Percentiles rank a stretch among this genome's conserved stretches.
Evolutionary conservation across 202 grass and related monocot species (phyloP).

Genomic region (Elaeis oleifera): DNA sequence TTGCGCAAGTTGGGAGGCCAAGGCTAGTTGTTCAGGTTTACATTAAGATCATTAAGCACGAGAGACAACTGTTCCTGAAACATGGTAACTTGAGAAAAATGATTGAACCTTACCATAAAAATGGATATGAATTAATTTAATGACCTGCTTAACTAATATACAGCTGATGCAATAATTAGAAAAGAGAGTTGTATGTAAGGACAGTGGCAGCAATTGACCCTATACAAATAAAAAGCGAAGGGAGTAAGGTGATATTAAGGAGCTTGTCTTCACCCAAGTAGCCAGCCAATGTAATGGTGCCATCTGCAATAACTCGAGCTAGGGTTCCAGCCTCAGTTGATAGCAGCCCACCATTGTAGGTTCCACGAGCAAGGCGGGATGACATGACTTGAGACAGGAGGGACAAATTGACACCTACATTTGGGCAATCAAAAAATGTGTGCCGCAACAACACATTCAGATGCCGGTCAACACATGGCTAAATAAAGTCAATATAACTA

Average conservation of each 20-base stretch:
- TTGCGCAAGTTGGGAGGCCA: too few species aligned
- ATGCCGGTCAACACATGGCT: too few species aligned
- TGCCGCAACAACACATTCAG: too few species aligned
- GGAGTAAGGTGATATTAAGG: slow-evolving; percentile 78
- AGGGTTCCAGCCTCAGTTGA: slow-evolving; percentile 84
- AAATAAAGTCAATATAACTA: too few species aligned
- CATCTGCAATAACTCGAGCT: slow-evolving; percentile 73
- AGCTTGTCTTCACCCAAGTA: slow-evolving; percentile 66
- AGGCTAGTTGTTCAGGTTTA: too few species aligned
- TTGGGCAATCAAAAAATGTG: slow-evolving; percentile 1
- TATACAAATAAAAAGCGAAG: slow-evolving; percentile 67
- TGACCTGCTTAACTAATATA: too few species aligned
- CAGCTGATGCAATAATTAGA: background rate
- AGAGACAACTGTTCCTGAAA: too few species aligned
- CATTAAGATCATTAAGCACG: too few species aligned
- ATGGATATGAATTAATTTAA: too few species aligned
- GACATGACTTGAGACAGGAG: slow-evolving; percentile 91
- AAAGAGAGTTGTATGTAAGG: slow-evolving; percentile 82
- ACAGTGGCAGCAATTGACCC: slow-evolving; percentile 56
- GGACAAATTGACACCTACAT: slow-evolving; percentile 72
- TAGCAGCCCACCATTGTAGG: slow-evolving; percentile 73
- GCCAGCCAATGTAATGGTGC: slow-evolving; percentile 68
- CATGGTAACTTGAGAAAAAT: too few species aligned
- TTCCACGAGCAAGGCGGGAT: slow-evolving; percentile 77
- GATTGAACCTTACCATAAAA: too few species aligned